Conservation (phyloP, 345 rosid genomes). For the Aquilaria sinensis region DNA sequence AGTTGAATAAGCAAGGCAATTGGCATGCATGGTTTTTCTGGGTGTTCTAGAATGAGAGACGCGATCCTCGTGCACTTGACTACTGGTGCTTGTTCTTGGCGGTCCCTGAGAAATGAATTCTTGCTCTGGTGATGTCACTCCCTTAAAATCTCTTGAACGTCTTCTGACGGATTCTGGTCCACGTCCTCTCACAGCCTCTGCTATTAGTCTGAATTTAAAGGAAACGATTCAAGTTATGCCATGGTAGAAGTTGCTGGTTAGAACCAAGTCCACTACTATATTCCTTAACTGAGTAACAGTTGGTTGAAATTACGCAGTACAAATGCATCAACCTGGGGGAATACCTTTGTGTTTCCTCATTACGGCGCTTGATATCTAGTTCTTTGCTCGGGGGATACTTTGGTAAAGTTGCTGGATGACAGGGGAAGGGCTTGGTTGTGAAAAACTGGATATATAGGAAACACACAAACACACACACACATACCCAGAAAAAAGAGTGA, state of each 20-base stretch:
- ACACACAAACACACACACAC: neutral
- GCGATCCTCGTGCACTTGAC: conserved; percentile 32
- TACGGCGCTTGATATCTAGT: conserved; percentile 55
- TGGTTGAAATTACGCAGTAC: too few relatives aligned
- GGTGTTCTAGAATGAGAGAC: conserved; percentile 33
- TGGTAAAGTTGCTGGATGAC: conserved; percentile 61
- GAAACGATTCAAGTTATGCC: conserved; percentile 5
- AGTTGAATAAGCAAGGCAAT: conserved; percentile 25
- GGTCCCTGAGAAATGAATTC: conserved; percentile 56
- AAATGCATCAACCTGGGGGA: neutral
- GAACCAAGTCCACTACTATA: too few relatives aligned
- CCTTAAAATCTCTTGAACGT: conserved; percentile 43
- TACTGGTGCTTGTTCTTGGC: conserved; percentile 16
- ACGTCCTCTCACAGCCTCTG: conserved; percentile 49
- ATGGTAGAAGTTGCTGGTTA: too few relatives aligned
- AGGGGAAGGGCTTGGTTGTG: conserved; percentile 51
- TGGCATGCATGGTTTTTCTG: conserved; percentile 11
- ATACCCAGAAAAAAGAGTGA: neutral
- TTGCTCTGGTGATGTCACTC: conserved; percentile 49
- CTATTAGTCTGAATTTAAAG: conserved; percentile 44
- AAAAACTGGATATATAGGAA: conserved; percentile 42
- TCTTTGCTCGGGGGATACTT: conserved; percentile 83
- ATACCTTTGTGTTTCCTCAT: conserved; percentile 61
- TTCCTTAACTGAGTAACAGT: too few relatives aligned
- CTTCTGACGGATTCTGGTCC: conserved; percentile 69